Evolutionary conservation across 495 filamentous ascomycete species (phyloP).

Genomic region (Pyrenopolyporus hunteri): DNA sequence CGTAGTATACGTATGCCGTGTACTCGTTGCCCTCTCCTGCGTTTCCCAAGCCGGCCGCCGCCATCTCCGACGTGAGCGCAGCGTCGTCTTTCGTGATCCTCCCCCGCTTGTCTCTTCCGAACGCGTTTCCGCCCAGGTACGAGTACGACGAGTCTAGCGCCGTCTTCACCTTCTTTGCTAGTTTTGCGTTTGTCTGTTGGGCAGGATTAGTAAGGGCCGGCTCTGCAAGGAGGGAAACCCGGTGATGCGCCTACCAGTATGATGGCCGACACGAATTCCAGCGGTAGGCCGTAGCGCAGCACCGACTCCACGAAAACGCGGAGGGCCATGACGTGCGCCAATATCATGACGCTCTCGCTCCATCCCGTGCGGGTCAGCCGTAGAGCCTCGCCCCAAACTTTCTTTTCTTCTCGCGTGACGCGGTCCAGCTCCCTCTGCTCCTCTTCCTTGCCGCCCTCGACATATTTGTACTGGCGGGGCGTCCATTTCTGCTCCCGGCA

Average conservation of each 20-base stretch:
- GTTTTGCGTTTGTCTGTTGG: constrained; percentile 77
- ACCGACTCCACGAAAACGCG: constrained; percentile 98
- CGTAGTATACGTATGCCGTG: constrained; percentile 95
- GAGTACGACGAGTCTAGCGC: constrained; percentile 85
- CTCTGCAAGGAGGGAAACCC: background rate
- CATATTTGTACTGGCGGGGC: constrained; percentile 90
- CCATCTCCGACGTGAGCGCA: constrained; percentile 76
- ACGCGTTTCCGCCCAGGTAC: constrained; percentile 93
- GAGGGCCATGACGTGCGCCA: constrained; percentile 88
- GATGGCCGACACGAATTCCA: constrained; percentile 84
- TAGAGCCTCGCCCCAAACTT: constrained; percentile 90
- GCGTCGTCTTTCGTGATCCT: constrained; percentile 86
- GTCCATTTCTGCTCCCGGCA: constrained; percentile 91
- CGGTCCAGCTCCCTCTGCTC: constrained; percentile 84
- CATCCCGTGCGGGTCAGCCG: constrained; percentile 84
- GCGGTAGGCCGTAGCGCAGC: constrained; percentile 86
- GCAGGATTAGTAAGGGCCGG: constrained; percentile 25
- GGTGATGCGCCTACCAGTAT: constrained; percentile 68
- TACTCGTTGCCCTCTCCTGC: constrained; percentile 79
- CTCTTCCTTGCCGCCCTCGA: constrained; percentile 84
- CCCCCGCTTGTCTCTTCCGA: constrained; percentile 92
- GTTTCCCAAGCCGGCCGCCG: constrained; percentile 62
- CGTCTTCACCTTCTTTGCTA: constrained; percentile 77
- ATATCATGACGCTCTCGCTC: constrained; percentile 93
- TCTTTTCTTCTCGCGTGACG: constrained; percentile 78